phyloP scores from a whole-genome alignment of 2,329 filamentous ascomycete genomes.

The Grosmannia huntii region DNA sequence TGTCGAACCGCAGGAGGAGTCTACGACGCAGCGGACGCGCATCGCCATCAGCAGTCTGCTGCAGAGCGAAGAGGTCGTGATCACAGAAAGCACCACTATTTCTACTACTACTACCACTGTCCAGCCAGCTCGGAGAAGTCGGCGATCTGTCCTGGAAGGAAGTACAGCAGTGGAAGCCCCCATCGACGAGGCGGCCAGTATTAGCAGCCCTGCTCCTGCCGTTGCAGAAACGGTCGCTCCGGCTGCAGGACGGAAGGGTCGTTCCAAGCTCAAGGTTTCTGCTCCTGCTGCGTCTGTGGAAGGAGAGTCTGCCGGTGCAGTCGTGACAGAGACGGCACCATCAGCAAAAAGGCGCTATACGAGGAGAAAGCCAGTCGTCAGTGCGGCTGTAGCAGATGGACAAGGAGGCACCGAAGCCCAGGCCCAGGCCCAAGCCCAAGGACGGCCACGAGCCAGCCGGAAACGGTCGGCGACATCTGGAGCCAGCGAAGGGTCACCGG shows the following conservation, averaged over 20 bases:
- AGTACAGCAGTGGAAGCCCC: neutral
- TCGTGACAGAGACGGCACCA: neutral
- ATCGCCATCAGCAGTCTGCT: slow-evolving; percentile 4
- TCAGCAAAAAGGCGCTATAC: slow-evolving; percentile 7
- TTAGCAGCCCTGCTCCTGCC: too few species aligned
- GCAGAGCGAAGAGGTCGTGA: neutral
- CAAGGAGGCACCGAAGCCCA: too few species aligned
- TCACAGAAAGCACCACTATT: too few species aligned
- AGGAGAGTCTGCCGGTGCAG: too few species aligned
- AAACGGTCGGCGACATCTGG: too few species aligned
- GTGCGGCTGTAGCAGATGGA: too few species aligned
- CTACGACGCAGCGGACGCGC: slow-evolving; percentile 8
- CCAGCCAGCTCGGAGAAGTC: too few species aligned
- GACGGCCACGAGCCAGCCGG: too few species aligned
- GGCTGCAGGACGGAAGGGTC: neutral
- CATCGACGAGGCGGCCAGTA: neutral
- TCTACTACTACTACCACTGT: too few species aligned
- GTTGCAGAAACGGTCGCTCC: neutral
- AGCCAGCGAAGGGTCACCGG: neutral
- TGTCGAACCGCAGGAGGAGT: neutral
- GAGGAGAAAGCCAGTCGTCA: neutral
- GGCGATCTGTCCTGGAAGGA: too few species aligned
- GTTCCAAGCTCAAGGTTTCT: neutral
- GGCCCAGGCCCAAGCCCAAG: too few species aligned
- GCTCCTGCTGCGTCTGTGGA: too few species aligned